Percentiles rank a stretch among this genome's conserved stretches.
phyloP scores from a whole-genome alignment of 2,329 filamentous ascomycete species.

The Microsporum ferrugineum region DNA sequence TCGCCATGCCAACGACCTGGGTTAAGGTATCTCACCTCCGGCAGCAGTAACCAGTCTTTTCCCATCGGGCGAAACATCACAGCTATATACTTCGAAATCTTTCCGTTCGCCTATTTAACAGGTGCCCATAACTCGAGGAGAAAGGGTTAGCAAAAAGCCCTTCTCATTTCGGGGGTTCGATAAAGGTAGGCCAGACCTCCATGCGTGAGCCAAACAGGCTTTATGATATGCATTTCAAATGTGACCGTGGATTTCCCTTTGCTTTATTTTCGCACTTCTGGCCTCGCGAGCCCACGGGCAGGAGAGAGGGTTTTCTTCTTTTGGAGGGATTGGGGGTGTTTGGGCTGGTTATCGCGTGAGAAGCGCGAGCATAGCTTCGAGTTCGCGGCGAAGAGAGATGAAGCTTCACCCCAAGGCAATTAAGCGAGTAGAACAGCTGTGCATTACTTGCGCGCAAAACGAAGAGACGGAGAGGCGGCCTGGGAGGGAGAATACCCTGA shows the following conservation, averaged over 20 bases:
- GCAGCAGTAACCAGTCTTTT: constrained; percentile 84
- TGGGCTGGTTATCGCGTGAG: constrained; percentile 1
- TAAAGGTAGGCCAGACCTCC: constrained; percentile 49
- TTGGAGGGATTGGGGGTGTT: not conserved
- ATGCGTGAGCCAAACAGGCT: constrained; percentile 91
- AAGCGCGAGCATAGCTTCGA: constrained; percentile 1
- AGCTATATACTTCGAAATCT: constrained; percentile 97
- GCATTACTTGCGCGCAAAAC: not conserved
- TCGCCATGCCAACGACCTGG: constrained; percentile 13
- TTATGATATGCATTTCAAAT: constrained; percentile 66
- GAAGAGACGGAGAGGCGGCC: not conserved
- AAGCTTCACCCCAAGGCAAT: not conserved
- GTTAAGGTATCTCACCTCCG: constrained; percentile 51
- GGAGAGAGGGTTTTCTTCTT: not conserved
- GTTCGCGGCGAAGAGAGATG: not conserved
- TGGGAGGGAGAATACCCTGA: not conserved
- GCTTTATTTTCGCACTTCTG: not conserved
- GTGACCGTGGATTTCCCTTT: not conserved
- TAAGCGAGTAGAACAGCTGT: not conserved
- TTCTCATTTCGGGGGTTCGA: not conserved
- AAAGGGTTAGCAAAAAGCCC: not conserved
- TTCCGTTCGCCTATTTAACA: constrained; percentile 68
- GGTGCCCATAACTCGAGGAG: not conserved
- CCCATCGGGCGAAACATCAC: constrained; percentile 91
- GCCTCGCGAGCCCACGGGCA: not conserved